Percentiles rank a stretch among this genome's conserved stretches.
Evolutionary conservation across 2,329 filamentous ascomycete genomes (phyloP).

Genomic region (Sclerotinia nivalis): DNA sequence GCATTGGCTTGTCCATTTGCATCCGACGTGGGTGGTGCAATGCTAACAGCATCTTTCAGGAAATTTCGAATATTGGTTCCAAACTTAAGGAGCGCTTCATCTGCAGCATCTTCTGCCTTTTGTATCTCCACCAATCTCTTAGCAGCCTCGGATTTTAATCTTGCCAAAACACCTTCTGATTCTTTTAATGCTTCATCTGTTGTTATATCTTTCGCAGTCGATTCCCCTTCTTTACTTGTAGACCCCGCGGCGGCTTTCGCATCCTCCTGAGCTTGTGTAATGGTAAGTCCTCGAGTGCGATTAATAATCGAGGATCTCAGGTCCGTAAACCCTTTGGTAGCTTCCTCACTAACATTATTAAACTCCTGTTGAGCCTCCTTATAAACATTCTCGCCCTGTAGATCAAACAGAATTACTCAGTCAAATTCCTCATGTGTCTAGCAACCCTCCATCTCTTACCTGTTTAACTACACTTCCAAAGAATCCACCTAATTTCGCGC

Average conservation of each 20-base stretch:
- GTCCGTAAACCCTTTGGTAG: slow-evolving; percentile 75
- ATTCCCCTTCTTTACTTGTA: slow-evolving; percentile 30
- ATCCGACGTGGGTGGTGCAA: slow-evolving; percentile 68
- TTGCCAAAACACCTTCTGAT: slow-evolving; percentile 68
- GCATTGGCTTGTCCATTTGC: slow-evolving; percentile 54
- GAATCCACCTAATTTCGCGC: slow-evolving; percentile 81
- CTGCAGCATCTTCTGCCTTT: slow-evolving; percentile 89
- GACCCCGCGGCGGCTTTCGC: slow-evolving; percentile 33
- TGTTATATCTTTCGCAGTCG: slow-evolving; percentile 45
- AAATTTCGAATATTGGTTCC: slow-evolving; percentile 88
- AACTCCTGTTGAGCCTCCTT: slow-evolving; percentile 86
- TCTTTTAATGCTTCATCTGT: slow-evolving; percentile 52
- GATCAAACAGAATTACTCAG: slow-evolving; percentile 10
- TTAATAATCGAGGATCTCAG: slow-evolving; percentile 67
- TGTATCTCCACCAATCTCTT: slow-evolving; percentile 88
- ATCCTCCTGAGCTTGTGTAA: slow-evolving; percentile 42
- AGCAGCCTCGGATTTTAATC: slow-evolving; percentile 73
- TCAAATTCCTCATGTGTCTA: background rate
- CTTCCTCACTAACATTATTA: slow-evolving; percentile 74
- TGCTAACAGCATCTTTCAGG: slow-evolving; percentile 83
- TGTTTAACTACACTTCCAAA: slow-evolving; percentile 93
- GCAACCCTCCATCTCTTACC: slow-evolving; percentile 49
- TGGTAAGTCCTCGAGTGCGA: slow-evolving; percentile 71
- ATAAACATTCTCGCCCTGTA: slow-evolving; percentile 75
- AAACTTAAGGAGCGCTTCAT: slow-evolving; percentile 90